phyloP scores from a whole-genome alignment of 495 filamentous ascomycete species.

The Xylaria cubensis region DNA sequence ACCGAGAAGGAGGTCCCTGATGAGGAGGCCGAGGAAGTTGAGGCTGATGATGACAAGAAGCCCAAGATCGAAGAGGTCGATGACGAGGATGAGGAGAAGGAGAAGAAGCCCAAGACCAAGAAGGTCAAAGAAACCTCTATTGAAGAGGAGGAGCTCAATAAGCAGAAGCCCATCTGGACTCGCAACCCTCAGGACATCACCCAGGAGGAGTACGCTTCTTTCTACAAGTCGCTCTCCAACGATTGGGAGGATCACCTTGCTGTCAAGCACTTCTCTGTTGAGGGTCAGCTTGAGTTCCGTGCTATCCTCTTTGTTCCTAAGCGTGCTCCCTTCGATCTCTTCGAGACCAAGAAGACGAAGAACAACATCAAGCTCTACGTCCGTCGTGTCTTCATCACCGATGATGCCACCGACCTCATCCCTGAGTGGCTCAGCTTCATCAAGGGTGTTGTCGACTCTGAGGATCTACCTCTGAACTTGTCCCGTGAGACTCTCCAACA shows the following conservation, averaged over 20 bases:
- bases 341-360: constrained; percentile 99
- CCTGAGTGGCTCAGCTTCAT: constrained; percentile 99
- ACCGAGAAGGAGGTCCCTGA: constrained; percentile 98
- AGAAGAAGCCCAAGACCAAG: constrained; percentile 96
- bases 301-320: constrained; percentile 99
- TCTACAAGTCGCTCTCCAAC: constrained; percentile 99
- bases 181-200: constrained; percentile 96
- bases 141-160: constrained; percentile 99
- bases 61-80: constrained; percentile 83
- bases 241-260: constrained; percentile 99
- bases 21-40: constrained; percentile 83
- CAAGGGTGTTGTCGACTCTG: constrained; percentile 99
- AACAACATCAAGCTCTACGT: constrained; percentile 99
- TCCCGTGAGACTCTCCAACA: constrained; percentile 99
- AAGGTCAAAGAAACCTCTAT: constrained; percentile 98
- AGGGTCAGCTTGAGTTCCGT: constrained; percentile 99
- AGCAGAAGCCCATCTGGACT: constrained; percentile 99
- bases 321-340: constrained; percentile 98
- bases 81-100: constrained; percentile 84
- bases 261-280: constrained; percentile 99
- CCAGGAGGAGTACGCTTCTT: constrained; percentile 94
- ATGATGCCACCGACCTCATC: constrained; percentile 98
- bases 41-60: constrained; percentile 73
- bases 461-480: constrained; percentile 98
- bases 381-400: constrained; percentile 99